Evolutionary conservation across 2,329 filamentous ascomycete species (phyloP), one percentile per base, ranked within the genome.

Genomic region (Coniochaeta sp.): DNA sequence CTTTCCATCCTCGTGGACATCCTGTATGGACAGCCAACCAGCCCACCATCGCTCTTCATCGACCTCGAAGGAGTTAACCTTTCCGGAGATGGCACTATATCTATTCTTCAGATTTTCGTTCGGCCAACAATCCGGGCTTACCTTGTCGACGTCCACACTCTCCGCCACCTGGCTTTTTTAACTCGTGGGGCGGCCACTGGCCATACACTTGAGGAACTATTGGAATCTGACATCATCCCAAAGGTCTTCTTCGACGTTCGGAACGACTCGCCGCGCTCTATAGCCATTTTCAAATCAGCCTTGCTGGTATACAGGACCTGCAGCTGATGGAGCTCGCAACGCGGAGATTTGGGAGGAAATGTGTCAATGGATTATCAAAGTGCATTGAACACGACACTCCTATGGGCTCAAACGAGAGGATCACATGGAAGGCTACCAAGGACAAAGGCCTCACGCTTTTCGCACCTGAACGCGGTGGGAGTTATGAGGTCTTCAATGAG

Each of bases 221-320:
- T 82, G 1, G 73, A 82, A 60, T 70, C 66, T 0, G 7, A 54
- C 0, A 9, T 45, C 0, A 71, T 76, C n/a, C 61, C 65, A 0
- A 83, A 83, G 56, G 73, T 76, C 28, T 71, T 83, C 53, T 84
- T 82, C 57, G 80, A 85, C 54, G 67, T 84, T 13, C 75, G 79
- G 3, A 78, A 77, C 55, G 78, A 82, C 57, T 79, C 80, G 75
- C 82, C 56, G 78, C 79, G 0, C 62, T 85, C 0, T 80, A 68
- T 58, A 59, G 40, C 42, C 73, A 71, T 31, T 81, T 65, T 54
- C 32, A 59, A 0, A 66, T 84, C 54, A 24, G 52, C 0, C 57
- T 83, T 0, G 53, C 56, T 0, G 72, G 76, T 0, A 59, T 82
- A 10, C 54, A 72, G 3, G 78, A 84, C 56, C 50, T 84, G 0